Evolutionary conservation across 2,329 filamentous ascomycete species (phyloP), one percentile per base, ranked within the genome.

Genomic region (Aspergillus sp.): DNA sequence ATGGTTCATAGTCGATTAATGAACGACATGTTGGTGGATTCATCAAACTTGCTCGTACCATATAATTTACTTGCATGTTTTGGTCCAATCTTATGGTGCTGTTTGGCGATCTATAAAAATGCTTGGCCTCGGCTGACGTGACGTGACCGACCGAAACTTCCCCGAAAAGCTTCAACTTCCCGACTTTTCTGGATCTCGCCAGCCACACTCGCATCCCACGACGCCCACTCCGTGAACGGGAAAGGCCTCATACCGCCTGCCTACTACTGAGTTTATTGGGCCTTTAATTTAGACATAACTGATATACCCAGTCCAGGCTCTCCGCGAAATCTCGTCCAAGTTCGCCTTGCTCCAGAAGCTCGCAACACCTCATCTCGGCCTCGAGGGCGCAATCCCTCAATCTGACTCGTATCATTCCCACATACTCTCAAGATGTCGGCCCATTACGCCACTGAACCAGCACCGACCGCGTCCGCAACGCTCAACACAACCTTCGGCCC

Each of bases 391-490:
- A 38, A 20, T 5, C 36, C 18, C 7, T 17, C 8, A 18, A 20
- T 20, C 15, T 9, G 18, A 41, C 15, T 3, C 42, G 17, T 47
- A 24, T 6, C 7, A 17, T 15, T 22, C n/a, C n/a, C 36, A 5
- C 36, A 42, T 7, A 6, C 20, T 22, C n/a, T 24, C 64, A 62
- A 43, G 48, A 97, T 98, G 93, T 93, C 91, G 56, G 82, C 90
- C 44, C 88, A 93, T 57, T 98, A 98, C 77, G 96, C 96, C 68
- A 90, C 96, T 69, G 93, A 97, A 76, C 93, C 95, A 52, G 91
- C 93, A 70, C 91, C 95, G 45, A 97, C 93, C 57, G 95, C 90
- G 20, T 96, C 95, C 64, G 91, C 90, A 56, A 87, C 97, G 64
- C 82, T 99, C 42, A 89, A 96, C 75, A 99, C 95, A 9, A 96